A percentile compares a stretch with the other conserved stretches of the same genome.
Conservation (phyloP, 495 filamentous ascomycete species). For the Penicillium pancosmium region DNA sequence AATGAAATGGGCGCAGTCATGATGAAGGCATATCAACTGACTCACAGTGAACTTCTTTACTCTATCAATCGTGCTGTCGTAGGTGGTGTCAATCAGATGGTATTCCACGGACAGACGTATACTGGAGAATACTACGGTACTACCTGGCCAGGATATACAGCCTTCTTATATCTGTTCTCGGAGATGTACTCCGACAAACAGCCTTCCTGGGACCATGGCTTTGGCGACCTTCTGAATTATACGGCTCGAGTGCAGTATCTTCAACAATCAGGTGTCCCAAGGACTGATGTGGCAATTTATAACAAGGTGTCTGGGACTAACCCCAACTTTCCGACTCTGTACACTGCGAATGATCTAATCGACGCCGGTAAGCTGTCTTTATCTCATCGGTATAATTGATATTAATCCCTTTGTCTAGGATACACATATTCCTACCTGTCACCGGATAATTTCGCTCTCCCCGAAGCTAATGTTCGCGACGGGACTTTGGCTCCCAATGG, state of each 20-base stretch:
- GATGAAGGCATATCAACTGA: conserved; percentile 31
- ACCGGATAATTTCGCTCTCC: conserved; percentile 48
- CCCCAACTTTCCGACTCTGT: conserved; percentile 17
- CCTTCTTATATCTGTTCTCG: conserved; percentile 46
- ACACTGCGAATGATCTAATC: conserved; percentile 22
- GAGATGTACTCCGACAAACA: conserved; percentile 46
- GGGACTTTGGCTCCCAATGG: conserved; percentile 40
- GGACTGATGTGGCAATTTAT: conserved; percentile 47
- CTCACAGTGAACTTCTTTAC: conserved; percentile 28
- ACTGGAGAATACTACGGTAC: conserved; percentile 42
- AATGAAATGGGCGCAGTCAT: conserved; percentile 41
- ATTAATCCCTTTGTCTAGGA: not conserved
- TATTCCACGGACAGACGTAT: conserved; percentile 50
- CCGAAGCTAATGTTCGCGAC: conserved; percentile 34
- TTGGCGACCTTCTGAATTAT: conserved; percentile 43
- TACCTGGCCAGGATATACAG: conserved; percentile 52
- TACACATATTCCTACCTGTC: conserved; percentile 54
- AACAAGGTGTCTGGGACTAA: conserved; percentile 25
- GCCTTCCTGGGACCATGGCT: conserved; percentile 45
- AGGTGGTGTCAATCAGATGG: conserved; percentile 47
- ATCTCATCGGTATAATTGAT: not conserved
- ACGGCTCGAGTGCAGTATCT: conserved; percentile 40
- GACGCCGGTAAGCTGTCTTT: conserved; percentile 13
- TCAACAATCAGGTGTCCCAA: conserved; percentile 42
- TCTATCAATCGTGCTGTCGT: conserved; percentile 36